Conservation (phyloP, 2,329 filamentous ascomycete genomes). For the Ophiocordyceps camponoti-leonardi region DNA sequence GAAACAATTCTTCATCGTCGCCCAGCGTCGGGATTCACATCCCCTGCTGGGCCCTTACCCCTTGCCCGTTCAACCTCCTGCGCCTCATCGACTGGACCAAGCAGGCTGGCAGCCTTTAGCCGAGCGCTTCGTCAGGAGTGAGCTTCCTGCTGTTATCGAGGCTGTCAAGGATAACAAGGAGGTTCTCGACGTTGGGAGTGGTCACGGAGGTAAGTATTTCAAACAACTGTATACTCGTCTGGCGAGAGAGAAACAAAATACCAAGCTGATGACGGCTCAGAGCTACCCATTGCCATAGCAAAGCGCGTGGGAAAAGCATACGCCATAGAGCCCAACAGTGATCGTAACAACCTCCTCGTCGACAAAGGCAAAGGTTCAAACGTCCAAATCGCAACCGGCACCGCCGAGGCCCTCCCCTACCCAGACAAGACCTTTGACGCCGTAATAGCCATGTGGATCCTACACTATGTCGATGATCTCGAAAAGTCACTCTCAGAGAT, state of each 20-base stretch:
- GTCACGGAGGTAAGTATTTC: not conserved
- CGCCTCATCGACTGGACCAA: not conserved
- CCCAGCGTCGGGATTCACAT: not conserved
- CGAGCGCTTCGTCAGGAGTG: not conserved
- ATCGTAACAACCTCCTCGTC: not conserved
- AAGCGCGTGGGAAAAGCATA: not conserved
- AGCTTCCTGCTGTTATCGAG: not conserved
- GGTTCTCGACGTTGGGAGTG: not conserved
- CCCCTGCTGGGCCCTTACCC: not conserved
- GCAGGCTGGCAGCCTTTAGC: not conserved
- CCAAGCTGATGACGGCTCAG: not conserved
- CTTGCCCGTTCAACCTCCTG: not conserved
- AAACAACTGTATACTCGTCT: too few species aligned
- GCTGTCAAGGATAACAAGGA: not conserved
- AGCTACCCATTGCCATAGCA: not conserved
- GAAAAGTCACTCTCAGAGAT: constrained; percentile 1
- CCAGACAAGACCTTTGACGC: constrained; percentile 1
- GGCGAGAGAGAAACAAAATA: not conserved
- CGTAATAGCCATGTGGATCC: constrained; percentile 1
- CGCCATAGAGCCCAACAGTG: not conserved
- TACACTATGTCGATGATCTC: constrained; percentile 2
- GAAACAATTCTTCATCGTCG: not conserved
- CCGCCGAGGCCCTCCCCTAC: not conserved
- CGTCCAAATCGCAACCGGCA: not conserved
- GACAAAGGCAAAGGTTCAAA: not conserved